Base-by-base conservation (phyloP, 352 stramenopile genomes). In the Phytophthora colocasiae region DNA sequence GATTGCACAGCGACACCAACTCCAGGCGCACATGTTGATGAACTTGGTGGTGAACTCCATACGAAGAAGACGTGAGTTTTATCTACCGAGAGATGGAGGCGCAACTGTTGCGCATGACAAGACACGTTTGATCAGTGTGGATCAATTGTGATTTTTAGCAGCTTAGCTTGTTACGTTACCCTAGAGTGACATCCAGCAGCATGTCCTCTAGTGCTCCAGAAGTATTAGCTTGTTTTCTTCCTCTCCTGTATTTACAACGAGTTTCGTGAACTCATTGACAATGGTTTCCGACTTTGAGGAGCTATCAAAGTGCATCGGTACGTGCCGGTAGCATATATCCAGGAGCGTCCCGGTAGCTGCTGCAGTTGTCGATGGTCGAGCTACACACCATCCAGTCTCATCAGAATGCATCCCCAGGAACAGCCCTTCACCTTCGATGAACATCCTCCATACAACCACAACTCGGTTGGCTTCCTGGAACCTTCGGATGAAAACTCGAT, bases 51-150 rank as follows among this genome's bases (percentile, higher is more conserved):
- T 79, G 15, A 71, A 69, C 41, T 74, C n/a, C 71, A 8, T 77
- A 79, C 12, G 54, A 79, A 43, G 62, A 79, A 63, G 71, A 79
- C 38, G 71, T 79, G 6, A 66, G 63, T 11, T 70, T 76, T 17
- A 77, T 79, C 41, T 75, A 78, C 45, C 70, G 70, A 12, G 70
- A 78, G 38, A 78, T 78, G 66, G 70, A 78, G 40, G 53, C 70
- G 8, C 51, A 73, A 54, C 49, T 78, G n/a, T 40, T 78, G 17
- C 70, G 70, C 4, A 45, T 65, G 12, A 64, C 58, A 44, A 47
- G 46, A 41, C 32, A 64, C 36, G 47, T 58, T n/a, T 69, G 34
- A 69, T 46, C 9, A 11, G 22, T 15, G 1, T 27, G 9, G 22
- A 22, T 22, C 22, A 22, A 22, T 22, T 22, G 22, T 22, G 22